Conservation (phyloP, 2,329 filamentous ascomycete genomes). For the Hymenoscyphus infarciens region DNA sequence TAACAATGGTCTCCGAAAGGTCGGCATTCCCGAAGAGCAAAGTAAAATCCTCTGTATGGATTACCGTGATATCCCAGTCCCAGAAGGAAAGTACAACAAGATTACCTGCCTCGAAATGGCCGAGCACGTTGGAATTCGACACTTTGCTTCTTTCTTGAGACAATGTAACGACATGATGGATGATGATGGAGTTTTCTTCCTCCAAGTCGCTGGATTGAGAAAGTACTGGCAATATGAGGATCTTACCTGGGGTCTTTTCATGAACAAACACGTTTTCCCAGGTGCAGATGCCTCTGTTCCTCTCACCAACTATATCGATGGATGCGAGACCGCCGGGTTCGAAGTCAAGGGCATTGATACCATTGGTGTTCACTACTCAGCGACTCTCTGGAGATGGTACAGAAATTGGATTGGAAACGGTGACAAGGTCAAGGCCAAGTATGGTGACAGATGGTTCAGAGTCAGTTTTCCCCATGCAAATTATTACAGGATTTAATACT, state of each 20-base stretch:
- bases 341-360: slow-evolving; percentile 93
- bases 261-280: slow-evolving; percentile 99
- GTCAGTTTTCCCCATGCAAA: slow-evolving; percentile 49
- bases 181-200: slow-evolving; percentile 92
- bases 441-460: slow-evolving; percentile 92
- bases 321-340: slow-evolving; percentile 80
- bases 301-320: slow-evolving; percentile 80
- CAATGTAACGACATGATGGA: slow-evolving; percentile 96
- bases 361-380: slow-evolving; percentile 93
- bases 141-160: slow-evolving; percentile 74
- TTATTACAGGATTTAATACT: slow-evolving; percentile 15
- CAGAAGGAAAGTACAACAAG: slow-evolving; percentile 79
- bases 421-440: slow-evolving; percentile 91
- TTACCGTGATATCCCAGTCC: slow-evolving; percentile 88
- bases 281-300: slow-evolving; percentile 94
- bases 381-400: slow-evolving; percentile 97
- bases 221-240: slow-evolving; percentile 98
- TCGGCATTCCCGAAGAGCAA: slow-evolving; percentile 80
- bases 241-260: slow-evolving; percentile 95
- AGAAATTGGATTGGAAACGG: slow-evolving; percentile 95
- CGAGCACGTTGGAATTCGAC: slow-evolving; percentile 93
- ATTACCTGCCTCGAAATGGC: slow-evolving; percentile 98
- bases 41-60: slow-evolving; percentile 93
- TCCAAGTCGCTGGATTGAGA: slow-evolving; percentile 91
- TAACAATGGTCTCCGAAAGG: slow-evolving; percentile 80